Base-by-base conservation (phyloP, 1,284 basidiomycete species). In the Schizophyllum amplum region DNA sequence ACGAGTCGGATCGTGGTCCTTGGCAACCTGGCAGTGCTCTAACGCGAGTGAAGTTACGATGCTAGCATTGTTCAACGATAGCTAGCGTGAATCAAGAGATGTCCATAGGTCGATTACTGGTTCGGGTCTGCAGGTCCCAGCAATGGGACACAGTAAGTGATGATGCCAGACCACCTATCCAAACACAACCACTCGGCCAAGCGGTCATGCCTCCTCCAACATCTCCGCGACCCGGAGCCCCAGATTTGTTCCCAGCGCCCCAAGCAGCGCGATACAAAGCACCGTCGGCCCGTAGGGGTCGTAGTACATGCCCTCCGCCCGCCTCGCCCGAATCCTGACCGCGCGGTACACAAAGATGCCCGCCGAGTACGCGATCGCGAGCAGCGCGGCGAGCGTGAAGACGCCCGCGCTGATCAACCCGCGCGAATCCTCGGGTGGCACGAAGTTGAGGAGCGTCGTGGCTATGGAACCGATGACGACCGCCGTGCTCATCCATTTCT, bases 401-500 rank as follows among this genome's bases (percentile, higher is more conserved):
- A 92, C 75, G 11, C 82, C 80, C 7, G 94, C 90, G 60, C 90
- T 88, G 66, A 96, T 84, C 47, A 97, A 79, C 4, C 94, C 94
- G 6, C 79, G 78, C 17, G 76, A 72, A 71, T 98, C 94, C 21
- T 84, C 78, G 0, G 90, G 78, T 3, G 84, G 79, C 49, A 89
- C 77, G 67, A 97, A 98, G 76, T 97, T 98, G 62, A 98, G 81
- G 48, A 97, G 78, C 11, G 89, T 86, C 47, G 94, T 94, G 7
- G 94, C 92, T 62, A 98, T 93, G 15, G 86, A 86, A 21, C 88
- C 89, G 61, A 96, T 86, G 63, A 95, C 83, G 59, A 98, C 91
- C 1, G 90, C 86, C 65, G 92, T 94, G 69, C 95, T 88, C 52
- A 97, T 77, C 96, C 96, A 99, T 86, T 88, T 92, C 87, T 94